Percentiles rank a stretch among this genome's conserved stretches.
Conservation (phyloP, 345 rosid species). For the Salix exigua region DNA sequence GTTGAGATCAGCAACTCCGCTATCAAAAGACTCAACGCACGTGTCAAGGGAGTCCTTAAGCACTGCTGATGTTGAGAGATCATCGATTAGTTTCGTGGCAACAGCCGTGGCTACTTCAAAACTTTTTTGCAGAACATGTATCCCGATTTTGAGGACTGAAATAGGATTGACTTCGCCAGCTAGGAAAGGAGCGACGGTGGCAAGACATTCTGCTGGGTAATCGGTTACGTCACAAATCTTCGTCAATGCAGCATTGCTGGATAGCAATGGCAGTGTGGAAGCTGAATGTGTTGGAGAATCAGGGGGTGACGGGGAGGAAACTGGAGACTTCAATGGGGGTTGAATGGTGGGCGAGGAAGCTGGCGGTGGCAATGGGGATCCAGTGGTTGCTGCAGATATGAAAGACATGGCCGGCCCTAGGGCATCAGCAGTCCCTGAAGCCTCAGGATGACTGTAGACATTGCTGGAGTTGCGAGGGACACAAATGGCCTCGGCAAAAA, state of each 20-base stretch:
- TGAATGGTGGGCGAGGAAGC: not conserved
- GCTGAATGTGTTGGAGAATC: not conserved
- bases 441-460: too few species aligned
- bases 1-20: not conserved
- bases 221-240: constrained; percentile 2
- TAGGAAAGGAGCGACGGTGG: constrained; percentile 6
- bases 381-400: not conserved
- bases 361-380: not conserved
- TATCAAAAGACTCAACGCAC: constrained; percentile 11
- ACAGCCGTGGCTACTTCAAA: not conserved
- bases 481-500: not conserved
- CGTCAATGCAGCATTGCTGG: not conserved
- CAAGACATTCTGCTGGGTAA: constrained; percentile 3
- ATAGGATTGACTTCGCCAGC: not conserved
- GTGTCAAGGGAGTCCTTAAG: constrained; percentile 1
- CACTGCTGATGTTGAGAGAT: not conserved
- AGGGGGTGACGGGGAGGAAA: not conserved
- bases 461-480: not conserved
- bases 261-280: not conserved
- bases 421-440: too few species aligned
- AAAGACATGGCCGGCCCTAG: not conserved
- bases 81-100: not conserved
- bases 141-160: constrained; percentile 12
- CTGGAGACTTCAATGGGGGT: too few species aligned
- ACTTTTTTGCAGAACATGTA: constrained; percentile 4